Base-by-base conservation (phyloP, 2,329 filamentous ascomycete species). In the Aspergillus thermomutatus region DNA sequence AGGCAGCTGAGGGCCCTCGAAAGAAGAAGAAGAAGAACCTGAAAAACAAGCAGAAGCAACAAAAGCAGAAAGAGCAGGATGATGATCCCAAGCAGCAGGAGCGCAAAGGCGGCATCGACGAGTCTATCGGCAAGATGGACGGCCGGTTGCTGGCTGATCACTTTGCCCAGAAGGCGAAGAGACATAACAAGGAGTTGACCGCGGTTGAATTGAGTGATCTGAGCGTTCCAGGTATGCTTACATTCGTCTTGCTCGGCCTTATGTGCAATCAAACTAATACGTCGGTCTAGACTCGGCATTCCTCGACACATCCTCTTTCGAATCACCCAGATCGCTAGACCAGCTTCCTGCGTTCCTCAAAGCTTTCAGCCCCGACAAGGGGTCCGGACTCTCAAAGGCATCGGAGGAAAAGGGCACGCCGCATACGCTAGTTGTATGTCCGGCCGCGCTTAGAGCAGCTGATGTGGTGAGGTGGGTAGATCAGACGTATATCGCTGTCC, bases 361-460 rank as follows among this genome's bases (percentile, higher is more conserved):
- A 70, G 76, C 79, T 11, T 78, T 75, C 65, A 74, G 69, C 60
- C 76, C 83, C 1, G 79, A 80, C 25, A 82, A 85, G 50, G 80
- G 83, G 0, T 79, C 80, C 54, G 82, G 79, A 54, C 79, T 96
- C 21, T 82, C 81, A 1, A 81, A 84, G 53, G 83, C 89, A 0
- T 83, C 89, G 0, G 83, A 88, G 75, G 80, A 86, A 66, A 87
- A 87, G 43, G 89, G 89, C 5, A 79, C 86, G 1, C 90, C 90
- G 31, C 94, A 97, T 73, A 97, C 93, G 1, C 81, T 99, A 54
- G 85, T 99, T 37, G 83, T 99, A n/a, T 86, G 92, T 11, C 85
- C 86, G 8, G 91, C 92, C 5, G 94, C 91, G 0, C 79, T 97
- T 55, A 83, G 94, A 67, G 92, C 94, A 4, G 92, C 93, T 17